Evolutionary conservation across 2,329 filamentous ascomycete genomes (phyloP).

Genomic region (Cryphonectria nitschkei): DNA sequence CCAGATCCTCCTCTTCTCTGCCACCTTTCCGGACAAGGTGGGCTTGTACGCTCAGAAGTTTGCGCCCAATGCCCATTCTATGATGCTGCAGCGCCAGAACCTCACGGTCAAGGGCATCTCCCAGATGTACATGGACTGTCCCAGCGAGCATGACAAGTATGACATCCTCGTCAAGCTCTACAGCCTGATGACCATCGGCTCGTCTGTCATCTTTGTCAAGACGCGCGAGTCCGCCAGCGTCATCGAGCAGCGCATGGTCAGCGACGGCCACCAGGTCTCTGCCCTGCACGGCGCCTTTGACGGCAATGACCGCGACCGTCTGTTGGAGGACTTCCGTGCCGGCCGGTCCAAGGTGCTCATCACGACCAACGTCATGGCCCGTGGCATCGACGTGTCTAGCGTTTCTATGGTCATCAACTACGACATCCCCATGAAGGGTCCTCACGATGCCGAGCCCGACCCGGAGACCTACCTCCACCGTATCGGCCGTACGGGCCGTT

Average conservation of each 20-base stretch:
- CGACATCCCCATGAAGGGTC: conserved; percentile 76
- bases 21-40: conserved; percentile 87
- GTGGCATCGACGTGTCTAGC: conserved; percentile 88
- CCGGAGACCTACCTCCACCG: conserved; percentile 96
- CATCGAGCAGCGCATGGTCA: conserved; percentile 84
- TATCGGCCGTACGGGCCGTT: conserved; percentile 94
- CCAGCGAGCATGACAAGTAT: conserved; percentile 81
- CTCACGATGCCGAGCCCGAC: conserved; percentile 81
- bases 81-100: conserved; percentile 87
- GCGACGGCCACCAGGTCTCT: conserved; percentile 89
- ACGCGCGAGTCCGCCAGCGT: conserved; percentile 82
- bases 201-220: conserved; percentile 98
- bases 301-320: conserved; percentile 76
- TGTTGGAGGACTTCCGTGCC: conserved; percentile 84
- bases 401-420: conserved; percentile 99
- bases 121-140: conserved; percentile 96
- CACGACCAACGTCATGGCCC: conserved; percentile 93
- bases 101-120: conserved; percentile 97
- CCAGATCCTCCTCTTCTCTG: conserved; percentile 95
- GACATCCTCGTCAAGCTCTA: conserved; percentile 89
- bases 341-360: conserved; percentile 95
- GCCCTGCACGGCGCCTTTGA: conserved; percentile 89
- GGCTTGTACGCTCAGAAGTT: conserved; percentile 82
- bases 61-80: conserved; percentile 81
- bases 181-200: conserved; percentile 92